phyloP scores from a whole-genome alignment of 306 rosid species.

The Cucumis hystrix region DNA sequence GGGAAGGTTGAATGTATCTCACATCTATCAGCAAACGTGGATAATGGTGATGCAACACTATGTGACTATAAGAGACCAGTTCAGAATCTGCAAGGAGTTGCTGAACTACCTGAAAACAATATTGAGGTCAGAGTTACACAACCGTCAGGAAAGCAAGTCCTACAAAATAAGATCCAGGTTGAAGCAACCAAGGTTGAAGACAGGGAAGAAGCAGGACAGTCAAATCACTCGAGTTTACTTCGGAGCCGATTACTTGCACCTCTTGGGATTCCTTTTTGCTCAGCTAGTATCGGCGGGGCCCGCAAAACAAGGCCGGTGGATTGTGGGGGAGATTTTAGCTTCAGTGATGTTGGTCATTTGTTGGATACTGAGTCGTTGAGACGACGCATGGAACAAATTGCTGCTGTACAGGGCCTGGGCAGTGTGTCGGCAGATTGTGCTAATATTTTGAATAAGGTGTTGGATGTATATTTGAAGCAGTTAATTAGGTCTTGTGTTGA shows the following conservation, averaged over 20 bases:
- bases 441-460: slow-evolving; percentile 43
- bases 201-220: slow-evolving; percentile 51
- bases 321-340: slow-evolving; percentile 43
- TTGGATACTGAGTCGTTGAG: slow-evolving; percentile 53
- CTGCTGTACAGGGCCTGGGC: slow-evolving; percentile 76
- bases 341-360: slow-evolving; percentile 49
- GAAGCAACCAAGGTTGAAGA: slow-evolving; percentile 19
- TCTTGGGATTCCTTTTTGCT: slow-evolving; percentile 79
- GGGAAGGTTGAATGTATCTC: slow-evolving; percentile 57
- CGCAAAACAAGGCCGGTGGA: slow-evolving; percentile 50
- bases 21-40: slow-evolving; percentile 40
- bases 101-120: slow-evolving; percentile 58
- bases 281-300: slow-evolving; percentile 89
- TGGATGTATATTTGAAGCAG: slow-evolving; percentile 80
- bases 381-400: slow-evolving; percentile 90
- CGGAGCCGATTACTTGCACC: slow-evolving; percentile 73
- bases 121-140: slow-evolving; percentile 29
- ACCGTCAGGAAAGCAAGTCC: slow-evolving; percentile 39
- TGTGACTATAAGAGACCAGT: slow-evolving; percentile 77
- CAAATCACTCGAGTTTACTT: slow-evolving; percentile 26
- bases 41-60: slow-evolving; percentile 50
- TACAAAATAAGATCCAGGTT: slow-evolving; percentile 15
- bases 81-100: slow-evolving; percentile 61
- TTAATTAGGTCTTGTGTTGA: slow-evolving; percentile 75
- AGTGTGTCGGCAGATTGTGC: slow-evolving; percentile 76